phyloP scores from a whole-genome alignment of 352 stramenopile genomes.

The Peronospora tabacina region DNA sequence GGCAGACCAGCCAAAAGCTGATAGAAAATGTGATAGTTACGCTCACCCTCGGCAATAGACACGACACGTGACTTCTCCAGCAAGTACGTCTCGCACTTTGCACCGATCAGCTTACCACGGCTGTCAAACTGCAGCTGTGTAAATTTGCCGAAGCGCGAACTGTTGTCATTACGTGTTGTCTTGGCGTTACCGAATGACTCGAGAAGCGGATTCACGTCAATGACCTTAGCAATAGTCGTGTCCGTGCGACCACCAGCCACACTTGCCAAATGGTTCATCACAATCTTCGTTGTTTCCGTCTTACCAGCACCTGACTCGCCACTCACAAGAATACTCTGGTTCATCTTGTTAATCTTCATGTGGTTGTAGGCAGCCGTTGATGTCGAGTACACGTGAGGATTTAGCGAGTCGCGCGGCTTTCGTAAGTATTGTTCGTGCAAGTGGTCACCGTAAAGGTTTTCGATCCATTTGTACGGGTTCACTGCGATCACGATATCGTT shows the following conservation, averaged over 20 bases:
- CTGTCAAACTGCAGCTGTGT: slow-evolving; percentile 85
- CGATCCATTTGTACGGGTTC: slow-evolving; percentile 95
- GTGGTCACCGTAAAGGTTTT: slow-evolving; percentile 86
- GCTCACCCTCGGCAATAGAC: slow-evolving; percentile 91
- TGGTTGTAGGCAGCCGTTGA: slow-evolving; percentile 84
- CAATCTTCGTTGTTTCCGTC: slow-evolving; percentile 96
- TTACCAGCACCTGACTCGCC: slow-evolving; percentile 88
- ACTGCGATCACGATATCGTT: slow-evolving; percentile 97
- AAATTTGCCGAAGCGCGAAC: slow-evolving; percentile 87
- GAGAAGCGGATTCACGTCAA: slow-evolving; percentile 88
- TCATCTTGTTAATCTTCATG: slow-evolving; percentile 65
- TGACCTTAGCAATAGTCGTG: slow-evolving; percentile 87
- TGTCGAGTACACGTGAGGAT: slow-evolving; percentile 81
- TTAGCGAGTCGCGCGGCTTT: slow-evolving; percentile 55
- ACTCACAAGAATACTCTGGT: slow-evolving; percentile 85
- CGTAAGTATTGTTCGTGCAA: slow-evolving; percentile 77
- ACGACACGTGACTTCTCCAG: slow-evolving; percentile 95
- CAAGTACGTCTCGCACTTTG: slow-evolving; percentile 91
- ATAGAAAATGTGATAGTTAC: slow-evolving; percentile 98
- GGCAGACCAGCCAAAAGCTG: slow-evolving; percentile 80
- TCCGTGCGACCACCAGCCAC: slow-evolving; percentile 79
- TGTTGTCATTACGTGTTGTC: slow-evolving; percentile 91
- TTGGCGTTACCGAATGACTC: slow-evolving; percentile 94
- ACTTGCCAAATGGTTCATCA: slow-evolving; percentile 85
- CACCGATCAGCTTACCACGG: slow-evolving; percentile 70